These are phyloP conservation scores for Blastocystis sp. DNA, from an alignment of 352 stramenopile species.

Conservation along the genomic window DNA sequence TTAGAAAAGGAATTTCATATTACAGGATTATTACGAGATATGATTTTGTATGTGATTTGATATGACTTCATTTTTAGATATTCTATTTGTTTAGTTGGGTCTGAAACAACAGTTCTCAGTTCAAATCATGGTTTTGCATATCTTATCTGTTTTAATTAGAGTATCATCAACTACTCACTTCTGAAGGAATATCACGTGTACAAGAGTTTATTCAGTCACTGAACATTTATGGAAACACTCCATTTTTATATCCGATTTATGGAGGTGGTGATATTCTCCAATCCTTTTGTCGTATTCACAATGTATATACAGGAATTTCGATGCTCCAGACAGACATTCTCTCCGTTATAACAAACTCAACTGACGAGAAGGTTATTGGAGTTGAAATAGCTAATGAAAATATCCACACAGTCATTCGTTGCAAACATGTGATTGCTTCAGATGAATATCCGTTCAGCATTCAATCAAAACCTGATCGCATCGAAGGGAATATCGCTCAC, in stretches of 20 bases:
- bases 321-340: slow-evolving; percentile 46
- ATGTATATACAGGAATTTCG: slow-evolving; percentile 32
- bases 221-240: slow-evolving; percentile 34
- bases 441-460: slow-evolving; percentile 6
- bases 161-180: background rate
- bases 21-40: slow-evolving; percentile 21
- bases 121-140: background rate
- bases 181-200: slow-evolving; percentile 2
- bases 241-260: slow-evolving; percentile 52
- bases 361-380: background rate
- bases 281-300: slow-evolving; percentile 52
- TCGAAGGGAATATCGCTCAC: slow-evolving; percentile 3
- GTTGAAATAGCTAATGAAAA: slow-evolving; percentile 20
- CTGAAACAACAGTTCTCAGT: background rate
- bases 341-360: background rate
- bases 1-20: slow-evolving; percentile 57
- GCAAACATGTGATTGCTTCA: slow-evolving; percentile 1
- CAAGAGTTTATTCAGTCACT: slow-evolving; percentile 46
- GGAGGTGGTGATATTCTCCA: slow-evolving; percentile 30
- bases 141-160: background rate
- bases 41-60: slow-evolving; percentile 22
- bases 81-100: slow-evolving; percentile 50
- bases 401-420: slow-evolving; percentile 50
- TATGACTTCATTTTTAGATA: background rate
- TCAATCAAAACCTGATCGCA: background rate